Evolutionary conservation across 1,284 basidiomycete genomes (phyloP).

Genomic region (Trametes hirsuta): DNA sequence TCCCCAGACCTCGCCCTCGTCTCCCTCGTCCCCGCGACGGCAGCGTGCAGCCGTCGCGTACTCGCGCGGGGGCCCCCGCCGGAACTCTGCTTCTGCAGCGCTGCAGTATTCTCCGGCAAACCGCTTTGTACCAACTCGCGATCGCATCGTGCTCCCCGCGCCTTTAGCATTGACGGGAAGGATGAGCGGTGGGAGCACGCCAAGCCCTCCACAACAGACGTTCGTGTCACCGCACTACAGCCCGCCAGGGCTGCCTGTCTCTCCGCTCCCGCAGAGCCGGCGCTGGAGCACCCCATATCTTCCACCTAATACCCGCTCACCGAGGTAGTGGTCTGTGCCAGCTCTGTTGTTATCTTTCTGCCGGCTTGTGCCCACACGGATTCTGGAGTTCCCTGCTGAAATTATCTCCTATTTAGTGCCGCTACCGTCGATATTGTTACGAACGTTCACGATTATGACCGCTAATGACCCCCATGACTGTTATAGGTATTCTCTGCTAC

Average conservation of each 20-base stretch:
- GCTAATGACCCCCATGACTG: too few species aligned
- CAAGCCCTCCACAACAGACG: background rate
- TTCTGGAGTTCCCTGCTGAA: conserved; percentile 3
- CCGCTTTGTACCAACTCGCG: conserved; percentile 22
- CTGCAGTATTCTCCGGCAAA: conserved; percentile 12
- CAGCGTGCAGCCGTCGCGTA: conserved; percentile 13
- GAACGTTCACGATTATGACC: too few species aligned
- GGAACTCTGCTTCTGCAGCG: conserved; percentile 6
- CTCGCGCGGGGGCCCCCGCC: conserved; percentile 14
- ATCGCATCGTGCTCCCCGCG: conserved; percentile 26
- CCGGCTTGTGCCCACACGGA: too few species aligned
- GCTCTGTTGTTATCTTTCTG: background rate
- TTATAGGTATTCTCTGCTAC: too few species aligned
- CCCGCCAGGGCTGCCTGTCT: conserved; percentile 7
- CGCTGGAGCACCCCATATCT: conserved; percentile 2
- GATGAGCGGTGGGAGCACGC: background rate
- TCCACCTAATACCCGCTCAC: background rate
- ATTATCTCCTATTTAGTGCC: conserved; percentile 20
- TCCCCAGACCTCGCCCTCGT: background rate
- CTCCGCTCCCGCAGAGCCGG: background rate
- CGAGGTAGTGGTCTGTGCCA: background rate
- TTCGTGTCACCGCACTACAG: conserved; percentile 5
- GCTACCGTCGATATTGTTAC: too few species aligned
- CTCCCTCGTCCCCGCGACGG: background rate
- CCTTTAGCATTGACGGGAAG: conserved; percentile 18